Conservation (phyloP, 108 stramenopile genomes). For the Skeletonema potamos region DNA sequence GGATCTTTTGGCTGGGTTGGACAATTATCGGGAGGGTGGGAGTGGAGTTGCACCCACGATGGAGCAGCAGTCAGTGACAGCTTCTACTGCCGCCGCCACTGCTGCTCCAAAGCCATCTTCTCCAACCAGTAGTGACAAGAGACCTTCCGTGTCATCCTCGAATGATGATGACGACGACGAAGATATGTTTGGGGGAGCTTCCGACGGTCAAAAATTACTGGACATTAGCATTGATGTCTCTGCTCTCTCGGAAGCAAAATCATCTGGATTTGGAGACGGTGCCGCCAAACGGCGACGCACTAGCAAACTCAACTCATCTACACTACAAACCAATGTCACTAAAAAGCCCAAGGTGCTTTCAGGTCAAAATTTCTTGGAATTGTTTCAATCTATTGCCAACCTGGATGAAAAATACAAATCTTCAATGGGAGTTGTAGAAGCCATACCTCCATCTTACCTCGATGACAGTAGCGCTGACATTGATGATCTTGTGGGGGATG, state of each 20-base stretch:
- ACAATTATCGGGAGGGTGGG: slow-evolving; percentile 53
- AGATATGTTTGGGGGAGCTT: slow-evolving; percentile 48
- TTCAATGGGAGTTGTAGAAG: slow-evolving; percentile 11
- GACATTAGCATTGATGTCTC: slow-evolving; percentile 53
- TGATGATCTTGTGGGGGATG: slow-evolving; percentile 44
- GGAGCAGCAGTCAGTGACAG: background rate
- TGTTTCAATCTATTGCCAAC: slow-evolving; percentile 29
- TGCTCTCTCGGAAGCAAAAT: slow-evolving; percentile 14
- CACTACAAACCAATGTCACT: background rate
- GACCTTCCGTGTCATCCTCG: slow-evolving; percentile 9
- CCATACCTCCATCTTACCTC: slow-evolving; percentile 32
- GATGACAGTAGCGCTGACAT: slow-evolving; percentile 16
- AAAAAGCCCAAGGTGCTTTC: slow-evolving; percentile 39
- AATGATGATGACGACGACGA: slow-evolving; percentile 50
- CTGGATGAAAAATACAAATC: slow-evolving; percentile 43
- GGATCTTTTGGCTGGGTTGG: slow-evolving; percentile 73
- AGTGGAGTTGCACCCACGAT: background rate
- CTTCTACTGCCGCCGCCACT: slow-evolving; percentile 1
- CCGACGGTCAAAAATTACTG: slow-evolving; percentile 26
- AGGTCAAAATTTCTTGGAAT: slow-evolving; percentile 25
- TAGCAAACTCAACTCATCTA: background rate
- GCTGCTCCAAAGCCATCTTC: slow-evolving; percentile 1
- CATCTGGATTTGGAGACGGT: slow-evolving; percentile 6
- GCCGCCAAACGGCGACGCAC: slow-evolving; percentile 55
- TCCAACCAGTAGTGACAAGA: slow-evolving; percentile 6